Conservation (phyloP, 208 protist genomes). For the Acanthamoeba culbertsoni region DNA sequence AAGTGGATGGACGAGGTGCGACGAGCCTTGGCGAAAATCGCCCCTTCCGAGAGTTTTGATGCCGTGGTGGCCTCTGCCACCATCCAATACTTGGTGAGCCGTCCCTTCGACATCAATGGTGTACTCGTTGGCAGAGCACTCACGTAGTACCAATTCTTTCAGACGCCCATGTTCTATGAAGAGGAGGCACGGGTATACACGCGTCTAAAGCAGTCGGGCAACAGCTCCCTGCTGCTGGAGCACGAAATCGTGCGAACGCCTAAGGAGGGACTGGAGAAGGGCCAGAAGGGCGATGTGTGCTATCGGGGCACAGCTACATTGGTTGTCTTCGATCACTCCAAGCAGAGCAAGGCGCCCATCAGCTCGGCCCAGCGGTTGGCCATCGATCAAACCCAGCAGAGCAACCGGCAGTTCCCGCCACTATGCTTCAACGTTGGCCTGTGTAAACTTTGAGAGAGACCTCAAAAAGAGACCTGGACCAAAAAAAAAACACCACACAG, state of each 20-base stretch:
- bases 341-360: not conserved
- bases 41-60: not conserved
- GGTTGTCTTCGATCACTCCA: not conserved
- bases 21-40: not conserved
- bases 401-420: not conserved
- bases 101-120: not conserved
- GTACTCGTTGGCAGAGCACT: not conserved
- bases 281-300: not conserved
- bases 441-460: not conserved
- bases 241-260: not conserved
- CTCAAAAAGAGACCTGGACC: not conserved
- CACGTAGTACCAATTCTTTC: not conserved
- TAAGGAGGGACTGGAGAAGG: not conserved
- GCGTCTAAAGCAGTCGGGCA: not conserved
- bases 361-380: not conserved
- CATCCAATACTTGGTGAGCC: constrained; percentile 6
- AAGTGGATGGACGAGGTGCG: not conserved
- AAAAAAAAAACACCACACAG: not conserved
- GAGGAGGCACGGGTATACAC: not conserved
- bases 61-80: not conserved
- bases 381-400: not conserved
- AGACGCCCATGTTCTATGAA: not conserved
- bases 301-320: not conserved
- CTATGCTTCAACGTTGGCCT: not conserved
- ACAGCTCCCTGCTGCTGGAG: not conserved